phyloP scores from a whole-genome alignment of 805 yeast genomes.

The Zygoascus ofunaensis region DNA sequence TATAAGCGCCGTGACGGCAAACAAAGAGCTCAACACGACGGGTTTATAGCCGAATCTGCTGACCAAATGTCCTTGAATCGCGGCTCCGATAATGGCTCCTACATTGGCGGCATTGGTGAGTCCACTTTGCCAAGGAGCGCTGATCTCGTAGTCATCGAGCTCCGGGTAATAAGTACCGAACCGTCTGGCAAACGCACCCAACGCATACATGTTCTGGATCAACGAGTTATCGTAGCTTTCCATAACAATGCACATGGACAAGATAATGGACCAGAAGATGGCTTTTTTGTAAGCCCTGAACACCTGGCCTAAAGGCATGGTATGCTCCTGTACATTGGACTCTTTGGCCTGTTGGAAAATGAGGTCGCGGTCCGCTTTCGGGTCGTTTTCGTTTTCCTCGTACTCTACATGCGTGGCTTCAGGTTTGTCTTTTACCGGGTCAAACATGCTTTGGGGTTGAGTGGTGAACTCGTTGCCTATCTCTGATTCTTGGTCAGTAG shows the following conservation, averaged over 20 bases:
- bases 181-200: slow-evolving; percentile 34
- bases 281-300: slow-evolving; percentile 36
- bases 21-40: slow-evolving; percentile 27
- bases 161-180: slow-evolving; percentile 28
- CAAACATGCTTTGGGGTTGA: too few species aligned
- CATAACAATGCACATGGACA: slow-evolving; percentile 39
- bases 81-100: slow-evolving; percentile 39
- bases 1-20: slow-evolving; percentile 30
- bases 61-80: slow-evolving; percentile 35
- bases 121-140: slow-evolving; percentile 25
- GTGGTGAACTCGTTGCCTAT: too few species aligned
- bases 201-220: slow-evolving; percentile 36
- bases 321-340: slow-evolving; percentile 14
- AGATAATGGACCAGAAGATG: slow-evolving; percentile 37
- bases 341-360: too few species aligned
- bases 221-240: slow-evolving; percentile 43
- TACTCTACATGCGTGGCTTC: too few species aligned
- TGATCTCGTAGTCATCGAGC: slow-evolving; percentile 23
- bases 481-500: too few species aligned
- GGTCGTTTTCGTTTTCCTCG: too few species aligned
- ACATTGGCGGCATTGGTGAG: slow-evolving; percentile 20
- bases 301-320: slow-evolving; percentile 13
- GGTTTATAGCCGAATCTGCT: slow-evolving; percentile 38
- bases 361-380: too few species aligned
- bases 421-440: too few species aligned